phyloP scores from a whole-genome alignment of 2,329 filamentous ascomycete species.

The Gliomastix tumulicola region DNA sequence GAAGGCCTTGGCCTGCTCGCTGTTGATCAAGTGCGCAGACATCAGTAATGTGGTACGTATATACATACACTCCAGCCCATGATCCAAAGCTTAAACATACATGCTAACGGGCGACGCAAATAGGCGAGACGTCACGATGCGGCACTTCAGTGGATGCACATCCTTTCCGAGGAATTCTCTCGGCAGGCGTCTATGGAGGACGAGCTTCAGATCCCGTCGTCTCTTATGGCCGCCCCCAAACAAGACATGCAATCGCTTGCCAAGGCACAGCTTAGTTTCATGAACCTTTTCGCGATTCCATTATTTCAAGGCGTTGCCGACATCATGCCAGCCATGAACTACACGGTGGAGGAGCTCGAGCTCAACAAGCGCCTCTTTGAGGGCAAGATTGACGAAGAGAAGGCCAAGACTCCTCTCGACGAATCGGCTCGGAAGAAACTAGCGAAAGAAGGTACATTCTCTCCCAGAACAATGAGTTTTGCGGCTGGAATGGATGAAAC shows the following conservation, averaged over 20 bases:
- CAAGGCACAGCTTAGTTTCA: conserved; percentile 88
- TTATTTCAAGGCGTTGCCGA: conserved; percentile 85
- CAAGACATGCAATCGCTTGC: conserved; percentile 78
- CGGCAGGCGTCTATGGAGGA: conserved; percentile 88
- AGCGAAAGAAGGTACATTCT: conserved; percentile 32
- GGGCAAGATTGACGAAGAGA: conserved; percentile 56
- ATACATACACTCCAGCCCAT: too few relatives aligned
- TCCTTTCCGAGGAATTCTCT: conserved; percentile 92
- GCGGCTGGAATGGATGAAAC: conserved; percentile 19
- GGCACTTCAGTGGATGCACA: conserved; percentile 83
- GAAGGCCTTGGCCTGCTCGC: conserved; percentile 74
- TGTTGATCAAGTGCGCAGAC: conserved; percentile 96
- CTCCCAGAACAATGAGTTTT: conserved; percentile 36
- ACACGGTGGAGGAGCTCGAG: conserved; percentile 76
- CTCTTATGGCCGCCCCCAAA: conserved; percentile 76
- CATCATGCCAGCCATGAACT: conserved; percentile 76
- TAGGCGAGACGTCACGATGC: conserved; percentile 78
- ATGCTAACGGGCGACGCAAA: too few relatives aligned
- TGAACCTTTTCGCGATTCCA: conserved; percentile 91
- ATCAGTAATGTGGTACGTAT: conserved; percentile 91
- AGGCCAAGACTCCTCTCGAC: conserved; percentile 29
- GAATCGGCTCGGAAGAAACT: conserved; percentile 26
- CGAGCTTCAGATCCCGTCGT: conserved; percentile 80
- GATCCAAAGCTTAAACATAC: too few relatives aligned
- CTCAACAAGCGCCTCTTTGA: conserved; percentile 72